Base-by-base conservation (phyloP, 2,329 filamentous ascomycete genomes). In the Hansfordia pulvinata region DNA sequence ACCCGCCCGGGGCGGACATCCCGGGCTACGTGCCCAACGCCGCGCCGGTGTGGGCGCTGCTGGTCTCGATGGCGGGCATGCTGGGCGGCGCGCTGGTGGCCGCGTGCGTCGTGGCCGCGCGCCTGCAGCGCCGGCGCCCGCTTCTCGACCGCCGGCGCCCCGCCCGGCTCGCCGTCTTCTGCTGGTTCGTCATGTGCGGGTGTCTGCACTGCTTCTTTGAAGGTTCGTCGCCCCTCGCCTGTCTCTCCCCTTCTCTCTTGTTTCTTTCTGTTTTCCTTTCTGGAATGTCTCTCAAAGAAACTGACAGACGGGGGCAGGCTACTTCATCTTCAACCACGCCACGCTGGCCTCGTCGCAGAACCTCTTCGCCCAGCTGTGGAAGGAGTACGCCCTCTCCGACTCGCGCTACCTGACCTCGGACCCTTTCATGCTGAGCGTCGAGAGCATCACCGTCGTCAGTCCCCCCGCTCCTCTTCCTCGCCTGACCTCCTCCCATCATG, bases 331-430 rank as follows among this genome's bases (percentile, higher is more conserved):
- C 35, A 72, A 86, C 46, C 77, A 82, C 47, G 53, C 58, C 13
- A 58, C 55, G 14, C 64, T 93, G 47, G 70, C 74, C 0, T 58
- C 66, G 8, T 70, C 70, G 32, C 76, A 84, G 46, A 73, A 76
- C 29, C 54, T 90, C 6, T 77, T 86, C 30, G 82, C 77, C 3
- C 83, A 93, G 56, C 60, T 93, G 23, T 93, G 85, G 85, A 93
- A 93, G 47, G 85, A 93, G 52, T 93, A 93, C 48, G 67, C 81
- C 3, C 64, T 86, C 18, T 86, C 81, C 3, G 85, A 93, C 54
- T 92, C 84, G 29, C 68, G 85, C 22, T 93, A 93, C 45, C 58
- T 93, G 39, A 85, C 77, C 3, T 73, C 75, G 11, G 80, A 90
- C 44, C 66, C 76, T 2, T 85, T 93, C 42, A 84, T 90, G 39